Evolutionary conservation across 768 basidiomycete species (phyloP).

Genomic region (Suillus subaureus): DNA sequence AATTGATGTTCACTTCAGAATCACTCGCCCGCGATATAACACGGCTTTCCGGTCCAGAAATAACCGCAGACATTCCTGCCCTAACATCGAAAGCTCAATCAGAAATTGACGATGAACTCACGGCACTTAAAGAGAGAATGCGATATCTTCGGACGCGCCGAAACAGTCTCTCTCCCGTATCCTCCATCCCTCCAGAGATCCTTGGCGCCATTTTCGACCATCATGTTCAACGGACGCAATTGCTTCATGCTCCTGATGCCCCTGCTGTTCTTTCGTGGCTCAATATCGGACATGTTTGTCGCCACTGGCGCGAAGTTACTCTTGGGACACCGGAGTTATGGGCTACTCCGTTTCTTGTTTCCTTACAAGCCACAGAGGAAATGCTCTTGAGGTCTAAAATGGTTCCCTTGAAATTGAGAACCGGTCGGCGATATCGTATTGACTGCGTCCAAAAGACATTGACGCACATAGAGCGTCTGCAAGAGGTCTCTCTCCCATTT

Average conservation of each 20-base stretch:
- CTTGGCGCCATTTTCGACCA: conserved; percentile 9
- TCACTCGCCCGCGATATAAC: neutral
- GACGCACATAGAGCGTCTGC: conserved; percentile 36
- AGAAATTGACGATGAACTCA: conserved; percentile 11
- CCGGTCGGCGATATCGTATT: conserved; percentile 31
- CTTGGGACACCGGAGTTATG: conserved; percentile 42
- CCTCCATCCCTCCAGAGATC: conserved; percentile 13
- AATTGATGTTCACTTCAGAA: neutral
- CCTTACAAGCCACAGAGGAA: conserved; percentile 41
- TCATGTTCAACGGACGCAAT: neutral
- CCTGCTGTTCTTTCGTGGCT: conserved; percentile 10
- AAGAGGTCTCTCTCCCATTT: conserved; percentile 32
- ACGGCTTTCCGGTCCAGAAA: neutral
- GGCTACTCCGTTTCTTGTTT: conserved; percentile 37
- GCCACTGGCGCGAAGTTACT: conserved; percentile 43
- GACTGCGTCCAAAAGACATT: conserved; percentile 33
- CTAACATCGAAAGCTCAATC: neutral
- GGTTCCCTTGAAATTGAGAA: conserved; percentile 29
- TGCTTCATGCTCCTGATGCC: neutral
- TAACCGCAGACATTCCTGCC: neutral
- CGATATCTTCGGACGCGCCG: conserved; percentile 7
- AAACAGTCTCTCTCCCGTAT: conserved; percentile 11
- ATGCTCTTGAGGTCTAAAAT: conserved; percentile 49
- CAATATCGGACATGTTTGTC: conserved; percentile 11
- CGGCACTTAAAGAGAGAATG: neutral